Evolutionary conservation across 2,329 filamentous ascomycete species (phyloP).

Genomic region (Aureobasidium sp.): DNA sequence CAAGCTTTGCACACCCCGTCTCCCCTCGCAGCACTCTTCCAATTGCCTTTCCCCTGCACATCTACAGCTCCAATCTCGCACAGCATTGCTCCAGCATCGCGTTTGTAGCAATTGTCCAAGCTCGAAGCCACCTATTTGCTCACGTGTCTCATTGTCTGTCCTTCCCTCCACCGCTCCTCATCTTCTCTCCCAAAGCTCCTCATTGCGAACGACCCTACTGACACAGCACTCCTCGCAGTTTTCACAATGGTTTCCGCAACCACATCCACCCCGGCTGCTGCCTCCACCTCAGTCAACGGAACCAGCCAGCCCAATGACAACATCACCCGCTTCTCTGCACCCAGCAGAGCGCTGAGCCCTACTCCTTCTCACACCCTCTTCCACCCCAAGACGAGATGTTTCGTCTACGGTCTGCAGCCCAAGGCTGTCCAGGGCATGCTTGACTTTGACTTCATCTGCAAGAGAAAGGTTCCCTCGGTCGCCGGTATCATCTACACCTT

Average conservation of each 20-base stretch:
- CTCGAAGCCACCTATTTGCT: not conserved
- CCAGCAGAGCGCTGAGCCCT: slow-evolving; percentile 86
- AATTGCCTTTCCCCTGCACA: slow-evolving; percentile 8
- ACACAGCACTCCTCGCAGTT: slow-evolving; percentile 18
- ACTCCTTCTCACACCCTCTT: slow-evolving; percentile 85
- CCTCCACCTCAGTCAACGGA: slow-evolving; percentile 22
- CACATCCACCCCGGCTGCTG: slow-evolving; percentile 21
- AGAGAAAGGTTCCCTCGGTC: slow-evolving; percentile 90
- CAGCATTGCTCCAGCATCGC: not conserved
- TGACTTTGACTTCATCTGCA: slow-evolving; percentile 99
- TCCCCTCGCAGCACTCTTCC: not conserved
- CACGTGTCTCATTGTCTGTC: slow-evolving; percentile 10
- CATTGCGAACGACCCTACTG: not conserved
- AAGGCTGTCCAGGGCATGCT: slow-evolving; percentile 61
- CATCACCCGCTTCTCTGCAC: slow-evolving; percentile 90
- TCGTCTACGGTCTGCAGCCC: slow-evolving; percentile 98
- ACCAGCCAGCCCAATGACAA: slow-evolving; percentile 71
- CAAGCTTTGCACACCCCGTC: slow-evolving; percentile 12
- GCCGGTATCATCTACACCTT: slow-evolving; percentile 99
- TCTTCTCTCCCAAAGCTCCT: not conserved
- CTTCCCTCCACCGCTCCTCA: not conserved
- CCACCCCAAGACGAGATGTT: slow-evolving; percentile 99
- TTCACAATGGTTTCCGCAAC: slow-evolving; percentile 34
- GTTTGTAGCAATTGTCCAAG: not conserved
- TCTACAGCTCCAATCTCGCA: slow-evolving; percentile 1